Base-by-base conservation (phyloP, 2,329 filamentous ascomycete species). In the Alternaria ethzedia region DNA sequence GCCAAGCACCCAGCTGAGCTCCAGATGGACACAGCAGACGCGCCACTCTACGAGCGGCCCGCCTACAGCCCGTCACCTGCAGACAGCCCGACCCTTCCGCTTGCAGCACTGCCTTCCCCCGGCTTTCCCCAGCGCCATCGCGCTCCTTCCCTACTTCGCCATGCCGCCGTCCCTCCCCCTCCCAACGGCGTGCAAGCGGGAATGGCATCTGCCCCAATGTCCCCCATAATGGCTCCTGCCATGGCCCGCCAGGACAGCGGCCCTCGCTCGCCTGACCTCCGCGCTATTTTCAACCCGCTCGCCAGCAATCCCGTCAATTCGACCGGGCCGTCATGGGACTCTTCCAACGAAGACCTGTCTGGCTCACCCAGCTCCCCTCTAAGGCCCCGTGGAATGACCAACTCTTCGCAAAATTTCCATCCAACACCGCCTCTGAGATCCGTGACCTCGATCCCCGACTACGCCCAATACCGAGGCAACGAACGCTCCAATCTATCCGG, bases 61-160 rank as follows among this genome's bases (percentile, higher is more conserved):
- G 63, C 68, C 25, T 75, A 77, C 63, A 78, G 74, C 43, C 72
- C 76, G 1, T 72, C 76, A 5, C 70, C 72, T 12, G 70, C 70
- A 13, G 70, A 74, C 23, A 79, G 76, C 63, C 75, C 76, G 28
- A 70, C 75, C 13, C 20, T 52, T 25, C 49, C 49, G 20, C 49
- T 52, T 52, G 49, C 49, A 9, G 49, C 17, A 23, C 70, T 78
- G 17, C 71, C 81, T 26, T 80, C 80, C 54, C 82, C 82, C 41
- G 80, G 83, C 59, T 76, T 81, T 21, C 73, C 78, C 23, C 72
- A 80, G 12, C 78, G 82, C 23, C 80, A 81, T 64, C 76, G 79
- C 30, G 80, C 82, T 2, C 78, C 82, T 17, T 78, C 80, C 12
- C 77, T 80, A 28, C 76, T 83, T 58, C 77, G 79, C 56, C 75